Evolutionary conservation across 2,329 filamentous ascomycete genomes (phyloP).

Genomic region (Epichloe amarillans): DNA sequence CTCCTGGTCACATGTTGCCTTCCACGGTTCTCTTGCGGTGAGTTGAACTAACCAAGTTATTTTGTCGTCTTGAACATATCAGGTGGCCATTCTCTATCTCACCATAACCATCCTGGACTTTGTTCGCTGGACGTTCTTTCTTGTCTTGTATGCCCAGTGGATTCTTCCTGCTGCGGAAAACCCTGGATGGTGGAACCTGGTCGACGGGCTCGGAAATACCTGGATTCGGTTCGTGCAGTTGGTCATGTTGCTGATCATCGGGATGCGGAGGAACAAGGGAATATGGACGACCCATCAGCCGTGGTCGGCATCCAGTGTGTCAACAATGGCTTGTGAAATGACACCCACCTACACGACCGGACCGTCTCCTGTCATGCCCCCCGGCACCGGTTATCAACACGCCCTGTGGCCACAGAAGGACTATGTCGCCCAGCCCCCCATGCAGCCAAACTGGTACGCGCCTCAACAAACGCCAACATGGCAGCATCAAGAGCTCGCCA

Average conservation of each 20-base stretch:
- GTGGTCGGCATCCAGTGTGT: background rate
- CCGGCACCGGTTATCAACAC: slow-evolving; percentile 1
- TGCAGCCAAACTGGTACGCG: background rate
- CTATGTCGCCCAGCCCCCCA: background rate
- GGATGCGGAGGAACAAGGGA: slow-evolving; percentile 5
- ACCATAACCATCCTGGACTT: slow-evolving; percentile 3
- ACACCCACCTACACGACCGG: background rate
- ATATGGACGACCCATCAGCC: slow-evolving; percentile 6
- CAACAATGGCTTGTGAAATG: slow-evolving; percentile 1
- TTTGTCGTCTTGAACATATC: background rate
- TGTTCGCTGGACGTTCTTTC: slow-evolving; percentile 5
- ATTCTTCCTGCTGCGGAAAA: slow-evolving; percentile 3
- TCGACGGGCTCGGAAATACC: slow-evolving; percentile 6
- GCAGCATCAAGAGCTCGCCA: slow-evolving; percentile 2
- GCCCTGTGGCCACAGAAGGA: background rate
- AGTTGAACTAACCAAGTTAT: too few relatives aligned
- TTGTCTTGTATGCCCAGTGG: slow-evolving; percentile 4
- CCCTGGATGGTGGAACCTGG: slow-evolving; percentile 5
- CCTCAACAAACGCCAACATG: background rate
- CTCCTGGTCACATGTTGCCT: background rate
- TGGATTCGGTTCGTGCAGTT: slow-evolving; percentile 5
- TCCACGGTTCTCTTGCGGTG: too few relatives aligned
- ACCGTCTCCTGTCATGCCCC: slow-evolving; percentile 4
- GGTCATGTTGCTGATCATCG: slow-evolving; percentile 3
- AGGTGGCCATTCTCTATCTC: slow-evolving; percentile 5